Evolutionary conservation across 345 rosid genomes (phyloP).

Genomic region (Erysimum cheiranthoides): DNA sequence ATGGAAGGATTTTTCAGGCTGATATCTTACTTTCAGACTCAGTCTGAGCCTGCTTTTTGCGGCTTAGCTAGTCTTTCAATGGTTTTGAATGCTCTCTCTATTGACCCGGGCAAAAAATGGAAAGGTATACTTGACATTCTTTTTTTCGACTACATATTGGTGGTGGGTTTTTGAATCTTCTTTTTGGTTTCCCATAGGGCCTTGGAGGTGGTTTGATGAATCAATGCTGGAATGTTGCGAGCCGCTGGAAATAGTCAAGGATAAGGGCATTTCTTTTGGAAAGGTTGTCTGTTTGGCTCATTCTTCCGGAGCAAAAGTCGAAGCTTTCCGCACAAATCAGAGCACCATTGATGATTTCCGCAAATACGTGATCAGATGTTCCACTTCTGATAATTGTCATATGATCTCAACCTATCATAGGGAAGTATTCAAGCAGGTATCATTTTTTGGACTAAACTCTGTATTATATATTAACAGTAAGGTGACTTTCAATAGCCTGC

Average conservation of each 20-base stretch:
- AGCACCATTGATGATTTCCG: slow-evolving; percentile 81
- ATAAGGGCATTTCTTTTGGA: slow-evolving; percentile 86
- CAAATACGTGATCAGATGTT: slow-evolving; percentile 58
- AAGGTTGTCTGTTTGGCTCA: slow-evolving; percentile 89
- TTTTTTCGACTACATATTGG: slow-evolving; percentile 7
- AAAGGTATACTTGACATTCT: slow-evolving; percentile 53
- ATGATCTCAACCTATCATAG: slow-evolving; percentile 85
- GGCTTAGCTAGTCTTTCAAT: slow-evolving; percentile 89
- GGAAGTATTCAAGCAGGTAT: slow-evolving; percentile 72
- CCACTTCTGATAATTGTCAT: slow-evolving; percentile 78
- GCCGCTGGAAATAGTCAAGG: slow-evolving; percentile 81
- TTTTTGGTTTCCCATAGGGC: slow-evolving; percentile 59
- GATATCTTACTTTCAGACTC: slow-evolving; percentile 87
- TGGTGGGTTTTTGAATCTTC: neutral
- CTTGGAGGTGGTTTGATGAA: slow-evolving; percentile 99
- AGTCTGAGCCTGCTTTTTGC: slow-evolving; percentile 91
- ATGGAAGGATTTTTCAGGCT: slow-evolving; percentile 91
- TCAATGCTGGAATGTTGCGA: slow-evolving; percentile 96
- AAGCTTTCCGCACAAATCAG: slow-evolving; percentile 84
- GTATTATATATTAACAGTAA: neutral
- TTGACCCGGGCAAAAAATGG: slow-evolving; percentile 85
- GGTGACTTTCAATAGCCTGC: neutral
- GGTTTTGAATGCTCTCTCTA: slow-evolving; percentile 90
- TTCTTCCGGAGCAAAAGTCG: slow-evolving; percentile 90
- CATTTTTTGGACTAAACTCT: neutral